Evolutionary conservation across 2,329 filamentous ascomycete species (phyloP).

Genomic region (Fusarium bulbicola): DNA sequence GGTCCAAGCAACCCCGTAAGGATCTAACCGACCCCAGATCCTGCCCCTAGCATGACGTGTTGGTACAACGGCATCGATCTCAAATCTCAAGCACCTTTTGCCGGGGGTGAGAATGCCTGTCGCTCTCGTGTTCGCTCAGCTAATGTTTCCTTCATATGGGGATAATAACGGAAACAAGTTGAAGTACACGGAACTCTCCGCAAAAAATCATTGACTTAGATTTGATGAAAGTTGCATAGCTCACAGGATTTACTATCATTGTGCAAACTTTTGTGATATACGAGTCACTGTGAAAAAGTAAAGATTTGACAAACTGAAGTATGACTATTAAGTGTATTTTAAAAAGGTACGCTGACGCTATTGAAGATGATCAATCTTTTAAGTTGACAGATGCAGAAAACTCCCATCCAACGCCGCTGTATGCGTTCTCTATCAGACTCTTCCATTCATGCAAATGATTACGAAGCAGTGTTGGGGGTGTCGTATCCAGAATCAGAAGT

Average conservation of each 20-base stretch:
- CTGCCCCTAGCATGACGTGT: conserved; percentile 2
- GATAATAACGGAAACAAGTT: neutral
- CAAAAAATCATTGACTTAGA: neutral
- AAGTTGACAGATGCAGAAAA: neutral
- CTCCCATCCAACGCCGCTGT: conserved; percentile 18
- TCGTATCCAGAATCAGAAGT: conserved; percentile 49
- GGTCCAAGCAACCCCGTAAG: conserved; percentile 3
- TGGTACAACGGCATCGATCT: conserved; percentile 12
- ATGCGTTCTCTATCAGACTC: neutral
- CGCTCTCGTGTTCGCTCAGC: conserved; percentile 30
- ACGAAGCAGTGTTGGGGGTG: conserved; percentile 38
- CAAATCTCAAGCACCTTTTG: conserved; percentile 9
- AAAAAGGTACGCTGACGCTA: neutral
- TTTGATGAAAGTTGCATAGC: neutral
- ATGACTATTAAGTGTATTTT: neutral
- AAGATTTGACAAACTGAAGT: neutral
- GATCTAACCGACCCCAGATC: conserved; percentile 16
- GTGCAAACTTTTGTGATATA: neutral
- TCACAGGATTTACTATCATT: neutral
- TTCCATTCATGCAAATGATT: conserved; percentile 1
- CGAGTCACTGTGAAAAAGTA: neutral
- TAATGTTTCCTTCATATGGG: neutral
- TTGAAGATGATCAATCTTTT: neutral
- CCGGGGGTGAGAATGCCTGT: conserved; percentile 12
- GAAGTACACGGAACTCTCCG: neutral